A percentile compares a stretch with the other conserved stretches of the same genome.
These are phyloP conservation scores for Chaetomium strumarium DNA, from an alignment of 2,329 filamentous ascomycete genomes.

Conservation along the genomic window DNA sequence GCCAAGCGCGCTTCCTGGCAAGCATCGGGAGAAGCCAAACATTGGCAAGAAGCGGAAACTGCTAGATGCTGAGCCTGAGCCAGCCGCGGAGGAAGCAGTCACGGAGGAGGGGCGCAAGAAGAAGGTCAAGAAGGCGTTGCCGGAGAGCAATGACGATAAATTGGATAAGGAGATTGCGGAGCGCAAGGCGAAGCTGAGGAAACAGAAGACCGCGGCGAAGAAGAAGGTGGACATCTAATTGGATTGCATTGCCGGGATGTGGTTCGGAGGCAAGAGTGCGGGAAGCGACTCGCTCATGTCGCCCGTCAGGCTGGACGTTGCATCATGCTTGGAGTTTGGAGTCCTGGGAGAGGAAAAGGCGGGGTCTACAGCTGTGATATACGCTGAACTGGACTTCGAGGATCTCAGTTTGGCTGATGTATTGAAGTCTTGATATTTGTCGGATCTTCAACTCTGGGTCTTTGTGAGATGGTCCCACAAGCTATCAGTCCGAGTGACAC, in stretches of 20 bases:
- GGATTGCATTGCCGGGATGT: not conserved
- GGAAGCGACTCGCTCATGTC: not conserved
- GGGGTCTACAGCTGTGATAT: conserved; percentile 6
- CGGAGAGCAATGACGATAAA: conserved; percentile 45
- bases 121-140: conserved; percentile 40
- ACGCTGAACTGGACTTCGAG: conserved; percentile 6
- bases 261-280: not conserved
- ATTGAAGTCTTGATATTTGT: not conserved
- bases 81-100: conserved; percentile 20
- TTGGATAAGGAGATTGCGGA: conserved; percentile 55
- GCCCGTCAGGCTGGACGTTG: conserved; percentile 5
- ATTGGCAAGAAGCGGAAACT: conserved; percentile 61
- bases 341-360: conserved; percentile 20
- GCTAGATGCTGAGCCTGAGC: conserved; percentile 26
- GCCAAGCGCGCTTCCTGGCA: conserved; percentile 38
- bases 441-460: not conserved
- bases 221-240: conserved; percentile 23
- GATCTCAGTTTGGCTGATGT: conserved; percentile 5
- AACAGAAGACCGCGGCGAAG: conserved; percentile 53
- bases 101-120: conserved; percentile 34
- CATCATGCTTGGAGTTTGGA: conserved; percentile 25
- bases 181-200: conserved; percentile 51
- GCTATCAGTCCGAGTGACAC: no score
- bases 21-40: conserved; percentile 44
- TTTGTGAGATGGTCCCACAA: no score